Percentiles rank a stretch among this genome's conserved stretches.
Conservation (phyloP, 352 stramenopile genomes). For the Elongisporangium anandrum region DNA sequence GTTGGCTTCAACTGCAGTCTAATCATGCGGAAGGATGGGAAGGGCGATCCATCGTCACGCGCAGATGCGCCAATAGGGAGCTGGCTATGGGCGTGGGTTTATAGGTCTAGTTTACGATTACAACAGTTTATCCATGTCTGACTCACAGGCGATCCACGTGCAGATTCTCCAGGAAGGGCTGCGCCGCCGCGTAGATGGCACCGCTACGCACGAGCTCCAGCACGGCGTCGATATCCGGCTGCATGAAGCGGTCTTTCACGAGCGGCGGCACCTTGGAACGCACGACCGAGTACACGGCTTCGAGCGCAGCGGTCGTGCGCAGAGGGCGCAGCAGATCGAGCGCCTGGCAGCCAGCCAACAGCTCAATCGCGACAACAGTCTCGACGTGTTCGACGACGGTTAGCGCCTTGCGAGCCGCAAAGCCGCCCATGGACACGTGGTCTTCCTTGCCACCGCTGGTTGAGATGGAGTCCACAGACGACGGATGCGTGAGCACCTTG, state of each 20-base stretch:
- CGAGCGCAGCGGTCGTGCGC: slow-evolving; percentile 74
- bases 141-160: slow-evolving; percentile 41
- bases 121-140: slow-evolving; percentile 5
- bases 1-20: background rate
- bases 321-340: slow-evolving; percentile 81
- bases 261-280: slow-evolving; percentile 50
- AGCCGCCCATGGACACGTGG: slow-evolving; percentile 88
- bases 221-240: slow-evolving; percentile 84
- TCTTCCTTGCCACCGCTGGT: slow-evolving; percentile 87
- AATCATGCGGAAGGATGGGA: background rate
- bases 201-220: slow-evolving; percentile 74
- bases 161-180: slow-evolving; percentile 52
- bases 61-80: background rate
- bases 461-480: slow-evolving; percentile 87
- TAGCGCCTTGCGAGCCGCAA: slow-evolving; percentile 78
- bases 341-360: slow-evolving; percentile 84
- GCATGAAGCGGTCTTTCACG: slow-evolving; percentile 85
- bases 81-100: background rate
- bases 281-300: slow-evolving; percentile 78
- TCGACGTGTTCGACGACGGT: slow-evolving; percentile 86
- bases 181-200: slow-evolving; percentile 50
- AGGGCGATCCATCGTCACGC: background rate
- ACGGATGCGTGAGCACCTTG: slow-evolving; percentile 86
- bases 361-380: slow-evolving; percentile 84
- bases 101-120: background rate